Percentiles rank a stretch among this genome's conserved stretches.
Evolutionary conservation across 768 basidiomycete genomes (phyloP).

Genomic region (Lactifluus echinatus): DNA sequence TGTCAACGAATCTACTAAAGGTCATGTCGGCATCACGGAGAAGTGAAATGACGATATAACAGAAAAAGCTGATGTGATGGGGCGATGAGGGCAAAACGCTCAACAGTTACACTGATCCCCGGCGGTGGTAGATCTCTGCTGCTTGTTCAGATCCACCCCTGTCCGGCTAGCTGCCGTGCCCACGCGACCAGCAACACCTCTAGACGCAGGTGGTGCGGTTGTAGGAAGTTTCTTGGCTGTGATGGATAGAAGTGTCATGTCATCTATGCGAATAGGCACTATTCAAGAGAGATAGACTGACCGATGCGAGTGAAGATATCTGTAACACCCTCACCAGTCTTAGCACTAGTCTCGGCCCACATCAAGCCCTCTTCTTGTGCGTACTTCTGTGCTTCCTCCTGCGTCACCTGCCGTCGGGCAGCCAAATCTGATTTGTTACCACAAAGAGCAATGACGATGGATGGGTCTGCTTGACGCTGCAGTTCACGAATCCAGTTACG

Average conservation of each 20-base stretch:
- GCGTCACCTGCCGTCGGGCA: slow-evolving; percentile 74
- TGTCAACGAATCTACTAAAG: slow-evolving; percentile 13
- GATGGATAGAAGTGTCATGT: background rate
- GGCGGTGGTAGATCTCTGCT: slow-evolving; percentile 40
- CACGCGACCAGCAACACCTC: slow-evolving; percentile 45
- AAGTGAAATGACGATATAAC: slow-evolving; percentile 5
- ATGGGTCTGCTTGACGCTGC: slow-evolving; percentile 95
- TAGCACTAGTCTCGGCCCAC: slow-evolving; percentile 90
- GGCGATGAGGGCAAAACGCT: slow-evolving; percentile 5
- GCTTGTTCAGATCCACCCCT: slow-evolving; percentile 79
- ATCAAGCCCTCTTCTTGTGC: slow-evolving; percentile 87
- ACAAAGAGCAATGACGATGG: slow-evolving; percentile 91
- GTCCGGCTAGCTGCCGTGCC: slow-evolving; percentile 42
- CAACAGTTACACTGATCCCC: slow-evolving; percentile 75
- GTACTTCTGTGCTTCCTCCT: slow-evolving; percentile 88
- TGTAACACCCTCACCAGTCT: slow-evolving; percentile 77
- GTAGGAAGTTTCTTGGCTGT: slow-evolving; percentile 86
- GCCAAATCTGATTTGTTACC: slow-evolving; percentile 92
- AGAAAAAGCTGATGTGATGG: slow-evolving; percentile 6
- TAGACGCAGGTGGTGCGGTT: slow-evolving; percentile 57
- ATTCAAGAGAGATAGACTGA: slow-evolving; percentile 31
- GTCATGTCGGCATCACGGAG: slow-evolving; percentile 3
- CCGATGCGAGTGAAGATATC: slow-evolving; percentile 85
- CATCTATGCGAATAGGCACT: background rate
- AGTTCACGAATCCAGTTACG: slow-evolving; percentile 94